Evolutionary conservation across 2,329 filamentous ascomycete species (phyloP).

Genomic region (Sclerotinia glacialis): DNA sequence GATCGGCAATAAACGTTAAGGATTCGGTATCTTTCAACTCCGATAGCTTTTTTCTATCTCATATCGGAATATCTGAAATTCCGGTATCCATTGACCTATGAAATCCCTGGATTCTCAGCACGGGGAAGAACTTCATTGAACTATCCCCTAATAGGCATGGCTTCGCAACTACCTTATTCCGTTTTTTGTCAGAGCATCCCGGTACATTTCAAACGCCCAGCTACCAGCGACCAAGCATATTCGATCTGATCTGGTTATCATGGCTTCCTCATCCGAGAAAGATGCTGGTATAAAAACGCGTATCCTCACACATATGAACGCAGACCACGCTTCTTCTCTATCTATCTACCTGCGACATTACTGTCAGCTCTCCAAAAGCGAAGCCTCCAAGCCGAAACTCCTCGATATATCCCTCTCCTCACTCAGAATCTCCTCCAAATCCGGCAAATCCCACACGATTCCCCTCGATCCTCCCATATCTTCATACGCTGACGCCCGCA

Average conservation of each 20-base stretch:
- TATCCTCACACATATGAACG: slow-evolving; percentile 83
- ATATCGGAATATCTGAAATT: too few relatives aligned
- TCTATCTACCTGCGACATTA: slow-evolving; percentile 75
- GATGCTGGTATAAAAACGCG: slow-evolving; percentile 54
- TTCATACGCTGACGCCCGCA: slow-evolving; percentile 64
- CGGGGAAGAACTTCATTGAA: too few relatives aligned
- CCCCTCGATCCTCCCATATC: slow-evolving; percentile 68
- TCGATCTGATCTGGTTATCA: slow-evolving; percentile 1
- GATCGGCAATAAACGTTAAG: background rate
- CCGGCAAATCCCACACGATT: slow-evolving; percentile 51
- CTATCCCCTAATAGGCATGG: background rate
- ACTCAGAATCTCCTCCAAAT: slow-evolving; percentile 58
- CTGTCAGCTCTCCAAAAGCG: slow-evolving; percentile 53
- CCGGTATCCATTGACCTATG: too few relatives aligned
- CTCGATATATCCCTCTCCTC: slow-evolving; percentile 61
- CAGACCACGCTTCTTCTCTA: slow-evolving; percentile 72
- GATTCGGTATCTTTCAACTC: too few relatives aligned
- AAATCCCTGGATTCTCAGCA: too few relatives aligned
- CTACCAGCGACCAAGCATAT: background rate
- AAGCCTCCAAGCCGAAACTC: slow-evolving; percentile 58
- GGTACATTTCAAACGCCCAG: background rate
- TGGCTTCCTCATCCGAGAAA: slow-evolving; percentile 29
- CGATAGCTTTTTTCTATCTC: too few relatives aligned
- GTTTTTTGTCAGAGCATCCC: background rate
- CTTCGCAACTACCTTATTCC: background rate